These are phyloP conservation scores for Hygrophoropsis aurantiaca DNA, from an alignment of 768 basidiomycete species.

Conservation along the genomic window DNA sequence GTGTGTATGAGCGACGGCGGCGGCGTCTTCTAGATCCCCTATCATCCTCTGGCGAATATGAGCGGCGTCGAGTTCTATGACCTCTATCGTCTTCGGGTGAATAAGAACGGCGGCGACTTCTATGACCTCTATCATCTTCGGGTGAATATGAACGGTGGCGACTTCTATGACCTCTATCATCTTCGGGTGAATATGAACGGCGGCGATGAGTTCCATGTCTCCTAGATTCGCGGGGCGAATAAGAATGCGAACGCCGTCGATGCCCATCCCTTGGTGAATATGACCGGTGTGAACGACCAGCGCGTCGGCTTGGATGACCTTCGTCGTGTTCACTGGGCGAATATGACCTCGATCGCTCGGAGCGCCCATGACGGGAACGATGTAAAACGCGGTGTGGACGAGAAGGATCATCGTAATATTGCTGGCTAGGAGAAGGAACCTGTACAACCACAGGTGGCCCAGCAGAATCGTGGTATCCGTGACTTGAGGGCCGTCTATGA, in stretches of 20 bases:
- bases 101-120: slow-evolving; percentile 9
- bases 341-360: slow-evolving; percentile 6
- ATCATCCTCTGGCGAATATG: slow-evolving; percentile 10
- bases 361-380: slow-evolving; percentile 2
- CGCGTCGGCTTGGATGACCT: slow-evolving; percentile 6
- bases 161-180: neutral
- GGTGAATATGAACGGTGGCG: slow-evolving; percentile 16
- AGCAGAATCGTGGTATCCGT: slow-evolving; percentile 16
- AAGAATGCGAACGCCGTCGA: neutral
- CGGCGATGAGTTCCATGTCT: neutral
- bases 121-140: slow-evolving; percentile 4
- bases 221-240: neutral
- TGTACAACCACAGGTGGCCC: slow-evolving; percentile 7
- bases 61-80: neutral
- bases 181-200: neutral
- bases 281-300: slow-evolving; percentile 1
- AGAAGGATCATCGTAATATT: slow-evolving; percentile 8
- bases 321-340: neutral
- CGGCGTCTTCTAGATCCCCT: slow-evolving; percentile 1
- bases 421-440: slow-evolving; percentile 11
- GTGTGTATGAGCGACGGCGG: neutral
- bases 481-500: slow-evolving; percentile 24
- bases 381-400: slow-evolving; percentile 7
- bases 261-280: slow-evolving; percentile 2
- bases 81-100: slow-evolving; percentile 14